Evolutionary conservation across 306 rosid species (phyloP).

Genomic region (Astragalus membranaceus): DNA sequence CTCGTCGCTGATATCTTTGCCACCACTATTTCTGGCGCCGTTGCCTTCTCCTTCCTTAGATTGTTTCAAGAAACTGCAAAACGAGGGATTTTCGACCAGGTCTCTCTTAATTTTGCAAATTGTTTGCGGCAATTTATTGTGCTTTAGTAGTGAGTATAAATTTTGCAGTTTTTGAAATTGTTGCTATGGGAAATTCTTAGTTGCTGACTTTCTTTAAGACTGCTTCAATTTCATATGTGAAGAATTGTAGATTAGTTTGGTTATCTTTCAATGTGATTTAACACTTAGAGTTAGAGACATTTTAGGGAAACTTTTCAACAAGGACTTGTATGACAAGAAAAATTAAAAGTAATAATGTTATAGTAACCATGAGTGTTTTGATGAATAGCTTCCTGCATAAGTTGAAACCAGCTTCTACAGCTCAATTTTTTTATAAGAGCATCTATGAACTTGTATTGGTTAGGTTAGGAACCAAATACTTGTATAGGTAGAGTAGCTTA

Average conservation of each 20-base stretch:
- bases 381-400: too few species aligned
- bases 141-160: too few species aligned
- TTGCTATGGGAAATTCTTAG: background rate
- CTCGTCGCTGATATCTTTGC: slow-evolving; percentile 61
- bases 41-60: slow-evolving; percentile 50
- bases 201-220: background rate
- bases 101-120: background rate
- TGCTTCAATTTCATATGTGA: background rate
- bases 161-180: too few species aligned
- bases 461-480: too few species aligned
- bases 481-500: background rate
- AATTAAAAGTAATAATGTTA: too few species aligned
- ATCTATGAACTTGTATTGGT: too few species aligned
- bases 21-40: slow-evolving; percentile 34
- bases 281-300: too few species aligned
- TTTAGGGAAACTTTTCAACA: too few species aligned
- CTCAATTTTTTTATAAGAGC: too few species aligned
- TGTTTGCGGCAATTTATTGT: too few species aligned
- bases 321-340: too few species aligned
- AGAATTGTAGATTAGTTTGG: background rate
- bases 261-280: background rate
- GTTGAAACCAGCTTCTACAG: background rate
- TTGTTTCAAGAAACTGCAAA: slow-evolving; percentile 71
- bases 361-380: background rate
- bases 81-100: slow-evolving; percentile 67